A percentile compares a stretch with the other conserved stretches of the same genome.
phyloP scores from a whole-genome alignment of 2,329 filamentous ascomycete species.

The Daldinia sp. region DNA sequence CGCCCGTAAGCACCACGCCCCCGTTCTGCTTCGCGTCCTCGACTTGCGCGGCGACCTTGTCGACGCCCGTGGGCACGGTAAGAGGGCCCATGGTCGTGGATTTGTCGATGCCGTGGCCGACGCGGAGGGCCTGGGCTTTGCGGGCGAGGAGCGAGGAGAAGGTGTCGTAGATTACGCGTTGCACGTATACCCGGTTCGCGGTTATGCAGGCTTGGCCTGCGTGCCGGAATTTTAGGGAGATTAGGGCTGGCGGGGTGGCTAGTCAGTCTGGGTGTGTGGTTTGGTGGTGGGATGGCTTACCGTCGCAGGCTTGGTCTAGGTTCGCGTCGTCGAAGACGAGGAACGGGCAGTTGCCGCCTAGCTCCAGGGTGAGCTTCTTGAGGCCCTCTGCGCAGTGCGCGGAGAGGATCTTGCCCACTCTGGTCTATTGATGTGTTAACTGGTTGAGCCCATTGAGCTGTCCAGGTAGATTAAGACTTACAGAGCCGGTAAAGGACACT shows the following conservation, averaged over 20 bases:
- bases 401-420: conserved; percentile 73
- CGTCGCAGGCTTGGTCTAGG: conserved; percentile 65
- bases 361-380: conserved; percentile 75
- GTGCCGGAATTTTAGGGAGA: conserved; percentile 55
- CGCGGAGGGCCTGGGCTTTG: conserved; percentile 63
- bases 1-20: conserved; percentile 68
- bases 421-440: conserved; percentile 57
- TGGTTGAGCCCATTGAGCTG: background rate
- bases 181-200: conserved; percentile 71
- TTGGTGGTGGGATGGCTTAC: conserved; percentile 33
- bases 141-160: conserved; percentile 64
- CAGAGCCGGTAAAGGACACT: conserved; percentile 76
- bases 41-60: conserved; percentile 67
- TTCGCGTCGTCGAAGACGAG: conserved; percentile 75
- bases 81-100: conserved; percentile 67
- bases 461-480: conserved; percentile 17
- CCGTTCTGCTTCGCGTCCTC: conserved; percentile 70
- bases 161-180: conserved; percentile 67
- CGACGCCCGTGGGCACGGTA: conserved; percentile 62
- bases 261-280: background rate
- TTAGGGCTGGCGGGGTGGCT: conserved; percentile 38
- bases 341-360: conserved; percentile 75
- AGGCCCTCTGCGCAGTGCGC: conserved; percentile 68
- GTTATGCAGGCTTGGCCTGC: conserved; percentile 72
- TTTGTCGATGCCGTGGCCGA: conserved; percentile 68